Evolutionary conservation across 2,329 filamentous ascomycete species (phyloP).

Genomic region (Fragosphaeria purpurea): DNA sequence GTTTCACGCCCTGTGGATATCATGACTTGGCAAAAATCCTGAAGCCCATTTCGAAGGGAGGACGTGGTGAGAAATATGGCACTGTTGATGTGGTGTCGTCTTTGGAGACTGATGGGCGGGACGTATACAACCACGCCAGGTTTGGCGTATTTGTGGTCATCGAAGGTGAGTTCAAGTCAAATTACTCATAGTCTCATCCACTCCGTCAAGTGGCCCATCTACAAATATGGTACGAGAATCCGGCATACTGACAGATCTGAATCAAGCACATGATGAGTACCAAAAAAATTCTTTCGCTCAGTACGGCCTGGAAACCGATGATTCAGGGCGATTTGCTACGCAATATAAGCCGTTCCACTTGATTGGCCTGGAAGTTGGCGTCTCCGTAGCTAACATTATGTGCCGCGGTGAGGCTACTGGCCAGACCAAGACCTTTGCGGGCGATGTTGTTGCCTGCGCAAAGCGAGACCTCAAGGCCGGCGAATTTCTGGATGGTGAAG

Average conservation of each 20-base stretch:
- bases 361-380: constrained; percentile 35
- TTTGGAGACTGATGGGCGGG: constrained; percentile 30
- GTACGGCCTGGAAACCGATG: constrained; percentile 34
- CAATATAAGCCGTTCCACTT: constrained; percentile 38
- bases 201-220: too few species aligned
- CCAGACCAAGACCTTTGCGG: constrained; percentile 30
- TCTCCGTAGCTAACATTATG: constrained; percentile 35
- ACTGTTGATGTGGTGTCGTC: constrained; percentile 36
- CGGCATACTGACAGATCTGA: too few species aligned
- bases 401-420: constrained; percentile 34
- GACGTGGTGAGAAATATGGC: constrained; percentile 19
- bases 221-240: too few species aligned
- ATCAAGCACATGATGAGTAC: constrained; percentile 25
- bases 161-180: constrained; percentile 11
- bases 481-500: constrained; percentile 34
- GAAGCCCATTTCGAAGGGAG: constrained; percentile 29
- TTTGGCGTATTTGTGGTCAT: constrained; percentile 37
- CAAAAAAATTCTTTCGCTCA: constrained; percentile 33
- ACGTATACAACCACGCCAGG: constrained; percentile 28
- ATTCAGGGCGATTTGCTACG: constrained; percentile 29
- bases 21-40: constrained; percentile 31
- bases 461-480: constrained; percentile 32
- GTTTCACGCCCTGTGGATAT: constrained; percentile 33
- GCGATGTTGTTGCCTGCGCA: constrained; percentile 35
- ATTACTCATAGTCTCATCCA: too few species aligned